Percentiles rank a stretch among this genome's conserved stretches.
phyloP scores from a whole-genome alignment of 148 eudicot species.

The Vaccinium darrowii region DNA sequence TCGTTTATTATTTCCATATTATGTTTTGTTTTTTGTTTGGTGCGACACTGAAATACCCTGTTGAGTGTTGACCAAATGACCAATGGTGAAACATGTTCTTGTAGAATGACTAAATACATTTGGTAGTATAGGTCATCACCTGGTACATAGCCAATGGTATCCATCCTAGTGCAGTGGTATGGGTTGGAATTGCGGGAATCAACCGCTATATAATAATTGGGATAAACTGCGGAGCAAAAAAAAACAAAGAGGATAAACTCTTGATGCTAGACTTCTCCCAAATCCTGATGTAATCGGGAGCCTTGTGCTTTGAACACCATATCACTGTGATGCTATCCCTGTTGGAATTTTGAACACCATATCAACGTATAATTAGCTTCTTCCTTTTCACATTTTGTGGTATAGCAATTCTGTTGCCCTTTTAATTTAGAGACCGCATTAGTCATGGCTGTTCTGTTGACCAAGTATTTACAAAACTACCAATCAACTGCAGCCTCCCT shows the following conservation, averaged over 20 bases:
- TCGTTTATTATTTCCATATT: background rate
- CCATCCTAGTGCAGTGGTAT: background rate
- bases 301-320: background rate
- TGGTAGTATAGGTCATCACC: background rate
- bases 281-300: background rate
- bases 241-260: no score
- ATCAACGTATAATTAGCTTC: background rate
- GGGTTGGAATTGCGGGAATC: background rate
- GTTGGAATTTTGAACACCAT: background rate
- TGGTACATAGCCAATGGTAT: background rate
- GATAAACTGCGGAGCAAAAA: background rate
- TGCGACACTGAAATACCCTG: background rate
- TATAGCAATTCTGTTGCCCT: background rate
- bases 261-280: background rate
- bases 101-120: background rate
- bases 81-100: background rate
- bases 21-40: background rate
- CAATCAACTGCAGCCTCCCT: background rate
- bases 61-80: background rate
- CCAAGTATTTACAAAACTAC: background rate
- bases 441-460: background rate
- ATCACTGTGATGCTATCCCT: background rate
- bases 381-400: background rate
- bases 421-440: background rate
- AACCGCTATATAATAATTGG: background rate